Evolutionary conservation across 441 rosid species (phyloP).

Genomic region (Cnidoscolus chayamansa): DNA sequence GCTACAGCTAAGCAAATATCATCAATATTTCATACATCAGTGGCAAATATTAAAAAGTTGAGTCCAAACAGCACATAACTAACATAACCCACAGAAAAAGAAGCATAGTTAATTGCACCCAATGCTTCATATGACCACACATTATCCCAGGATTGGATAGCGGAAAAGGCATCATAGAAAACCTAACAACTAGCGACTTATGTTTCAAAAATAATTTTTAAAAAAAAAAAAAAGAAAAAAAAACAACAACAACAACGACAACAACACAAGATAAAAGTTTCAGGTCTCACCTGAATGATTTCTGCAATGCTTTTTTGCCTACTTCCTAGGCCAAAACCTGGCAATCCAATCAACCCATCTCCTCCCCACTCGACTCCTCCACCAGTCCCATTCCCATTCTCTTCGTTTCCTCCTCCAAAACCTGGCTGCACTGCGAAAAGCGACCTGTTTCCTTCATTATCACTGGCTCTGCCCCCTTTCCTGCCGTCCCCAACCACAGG

Average conservation of each 20-base stretch:
- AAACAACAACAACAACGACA: slow-evolving; percentile 2
- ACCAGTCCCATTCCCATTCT: slow-evolving; percentile 34
- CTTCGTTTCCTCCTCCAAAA: slow-evolving; percentile 44
- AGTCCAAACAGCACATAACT: background rate
- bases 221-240: too few species aligned
- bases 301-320: slow-evolving; percentile 64
- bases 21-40: background rate
- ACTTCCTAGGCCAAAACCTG: slow-evolving; percentile 53
- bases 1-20: background rate
- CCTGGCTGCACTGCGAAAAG: slow-evolving; percentile 50
- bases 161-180: slow-evolving; percentile 6
- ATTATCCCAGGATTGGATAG: background rate
- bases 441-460: slow-evolving; percentile 35
- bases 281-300: slow-evolving; percentile 58
- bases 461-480: slow-evolving; percentile 31
- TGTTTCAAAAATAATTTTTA: background rate
- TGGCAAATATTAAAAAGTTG: background rate
- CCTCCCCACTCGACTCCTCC: slow-evolving; percentile 59
- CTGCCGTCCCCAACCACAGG: slow-evolving; percentile 53
- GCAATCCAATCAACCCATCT: slow-evolving; percentile 66
- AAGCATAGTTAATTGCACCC: background rate
- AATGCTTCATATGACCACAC: background rate
- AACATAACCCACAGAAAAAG: slow-evolving; percentile 4
- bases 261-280: background rate
- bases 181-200: slow-evolving; percentile 3